Evolutionary conservation across 2,329 filamentous ascomycete genomes (phyloP), one percentile per base, ranked within the genome.

Genomic region (Microsporum audouinii): DNA sequence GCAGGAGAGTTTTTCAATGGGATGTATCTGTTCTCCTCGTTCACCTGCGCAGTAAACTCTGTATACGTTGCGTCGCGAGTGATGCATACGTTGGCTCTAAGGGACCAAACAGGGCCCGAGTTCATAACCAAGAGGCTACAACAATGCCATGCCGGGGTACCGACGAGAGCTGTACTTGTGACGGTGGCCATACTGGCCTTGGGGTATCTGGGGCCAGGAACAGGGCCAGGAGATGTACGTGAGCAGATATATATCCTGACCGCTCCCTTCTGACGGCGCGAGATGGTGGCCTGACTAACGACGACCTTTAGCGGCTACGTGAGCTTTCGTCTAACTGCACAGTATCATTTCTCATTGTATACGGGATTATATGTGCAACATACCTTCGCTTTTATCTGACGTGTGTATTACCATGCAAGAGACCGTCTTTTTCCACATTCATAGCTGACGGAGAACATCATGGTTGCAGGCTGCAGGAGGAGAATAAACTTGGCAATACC

Each of bases 11-110:
- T 78, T 58, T 73, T 78, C 66, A 78, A 78, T 59, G 76, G 71
- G 0, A 75, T 78, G 61, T 77, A 76, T 65, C 72, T 78, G 38
- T 75, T 79, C 64, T 75, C 75, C 0, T 75, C 76, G 0, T 71
- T 72, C 29, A 74, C 74, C 0, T 72, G 72, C 4, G 76, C 72
- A 0, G 72, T 77, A 60, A 77, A 76, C 62, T 71, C 71, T 4
- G 66, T 78, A 10, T 78, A 77, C 65, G 71, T 74, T 38, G 72
- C 75, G 14, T 76, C 73, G 8, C 68, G 77, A 53, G 67, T 76
- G 5, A 66, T 78, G 12, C 76, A 78, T 67, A 76, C 76, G 1
- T 69, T 79, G 58, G 75, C 77, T 63, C 64, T 65, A 12, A 60
- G 61, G 33, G 74, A 73, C 58, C 70, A 69, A 31, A 73, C 73